Base-by-base conservation (phyloP, 257 asterid species). In the Datura wrightii region DNA sequence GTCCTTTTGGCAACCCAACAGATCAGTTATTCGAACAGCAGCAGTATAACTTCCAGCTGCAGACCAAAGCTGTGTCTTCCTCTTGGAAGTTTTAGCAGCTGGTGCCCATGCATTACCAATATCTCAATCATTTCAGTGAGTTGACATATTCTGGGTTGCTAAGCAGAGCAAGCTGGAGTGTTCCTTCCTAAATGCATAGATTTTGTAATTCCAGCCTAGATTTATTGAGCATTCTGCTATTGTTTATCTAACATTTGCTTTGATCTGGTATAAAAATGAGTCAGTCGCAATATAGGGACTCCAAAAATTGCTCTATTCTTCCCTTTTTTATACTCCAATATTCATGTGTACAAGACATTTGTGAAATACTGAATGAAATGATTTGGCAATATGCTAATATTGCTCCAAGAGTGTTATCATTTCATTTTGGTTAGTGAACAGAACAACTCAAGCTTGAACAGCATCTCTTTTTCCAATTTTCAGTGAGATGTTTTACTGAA, bases 311-410 rank as follows among this genome's bases (percentile, higher is more conserved):
- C n/a, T 50, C 14, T 24, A 8, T 14, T 52, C 15, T 31, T 71
- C 55, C 37, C 1, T 36, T 31, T 6, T 2, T 76, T 76, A 1
- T 50, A 76, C 82, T 48, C 24, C 82, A 76, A 41, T 52, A 76
- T 76, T 50, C 46, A 74, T 74, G 82, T 71, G 37, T 71, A 41
- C 79, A 70, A 70, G 79, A 70, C 79, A 3, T 39, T 70, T 18
- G 31, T 41, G 55, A 3, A 70, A 70, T 16, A 70, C 54, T 70
- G 79, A 70, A 42, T 41, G 79, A 41, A 71, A 71, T 18, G 18
- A 34, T 70, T 9, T 8, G 53, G 14, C 31, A 24, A 24, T 1
- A 24, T 24, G 31, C 31, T 18, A 15, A 41, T 69, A 69, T 39
- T 70, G 54, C 79, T 65, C 9, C 2, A 8, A 24, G 34, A 39